Evolutionary conservation across 2,329 filamentous ascomycete genomes (phyloP), one percentile per base, ranked within the genome.

Genomic region (Pyrenochaeta sp.): DNA sequence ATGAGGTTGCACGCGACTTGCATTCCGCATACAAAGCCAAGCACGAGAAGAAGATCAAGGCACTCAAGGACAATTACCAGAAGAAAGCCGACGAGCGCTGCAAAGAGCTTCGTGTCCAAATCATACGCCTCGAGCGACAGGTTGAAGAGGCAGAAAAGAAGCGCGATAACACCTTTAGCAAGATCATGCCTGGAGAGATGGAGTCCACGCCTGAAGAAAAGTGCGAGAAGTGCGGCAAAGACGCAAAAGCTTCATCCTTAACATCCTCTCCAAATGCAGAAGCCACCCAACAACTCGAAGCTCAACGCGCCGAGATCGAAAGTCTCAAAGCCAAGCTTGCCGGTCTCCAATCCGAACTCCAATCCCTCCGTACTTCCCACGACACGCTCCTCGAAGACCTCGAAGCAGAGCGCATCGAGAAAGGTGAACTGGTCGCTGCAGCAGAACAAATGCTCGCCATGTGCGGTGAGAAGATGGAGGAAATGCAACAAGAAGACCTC

Each of bases 21-120:
- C 95, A 99, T 75, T 85, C 90, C 0, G 85, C 97, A 10, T 99
- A 99, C 85, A 98, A 97, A 81, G 89, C 90, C 74, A 99, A 99
- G 81, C 95, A 99, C 76, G 94, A 98, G 81, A 92, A 90, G 62
- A 99, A 99, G 82, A 94, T 98, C 44, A 87, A 91, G 0, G 94
- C 93, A 3, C 84, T 99, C 64, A 98, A 89, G 75, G 87, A 88
- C 69, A 87, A 85, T 72, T 89, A 98, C 79, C 92, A 97, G 77
- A 86, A 86, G 46, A 89, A 94, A 53, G 95, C 92, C 86, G 92
- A 96, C 78, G 96, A 96, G 83, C 91, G 90, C 72, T 87, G 94
- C 55, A 87, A 86, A 52, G 91, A 94, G 68, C 86, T 97, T 2
- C 91, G 96, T 77, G 76, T 77, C 19, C 88, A 88, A 61, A 83